These are phyloP conservation scores for Bryum argenteum DNA, from an alignment of 225 moss, liverwort and hornwort species.

Conservation along the genomic window DNA sequence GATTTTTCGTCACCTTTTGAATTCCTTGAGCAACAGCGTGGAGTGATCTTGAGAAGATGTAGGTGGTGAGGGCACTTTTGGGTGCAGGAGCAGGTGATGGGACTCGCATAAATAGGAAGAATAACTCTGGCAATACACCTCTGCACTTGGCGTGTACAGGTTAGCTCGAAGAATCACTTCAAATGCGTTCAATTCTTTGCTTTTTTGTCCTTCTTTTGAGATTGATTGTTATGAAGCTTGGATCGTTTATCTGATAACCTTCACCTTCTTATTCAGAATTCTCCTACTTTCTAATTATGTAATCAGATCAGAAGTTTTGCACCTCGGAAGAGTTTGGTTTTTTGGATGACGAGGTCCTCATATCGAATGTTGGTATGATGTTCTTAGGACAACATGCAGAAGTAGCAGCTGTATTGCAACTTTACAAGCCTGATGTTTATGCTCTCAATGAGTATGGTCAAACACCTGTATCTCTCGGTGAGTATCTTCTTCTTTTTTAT, in stretches of 20 bases:
- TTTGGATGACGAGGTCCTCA: not conserved
- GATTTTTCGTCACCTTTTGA: not conserved
- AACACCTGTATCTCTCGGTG: conserved; percentile 88
- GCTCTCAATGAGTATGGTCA: conserved; percentile 74
- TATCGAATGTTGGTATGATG: conserved; percentile 9
- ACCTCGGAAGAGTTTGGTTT: not conserved
- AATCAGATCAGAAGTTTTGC: not conserved
- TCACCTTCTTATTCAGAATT: not conserved
- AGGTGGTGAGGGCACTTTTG: conserved; percentile 92
- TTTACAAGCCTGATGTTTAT: conserved; percentile 87
- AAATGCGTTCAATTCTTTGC: conserved; percentile 11
- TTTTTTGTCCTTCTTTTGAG: not conserved
- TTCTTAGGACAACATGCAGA: conserved; percentile 73
- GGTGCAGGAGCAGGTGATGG: conserved; percentile 89
- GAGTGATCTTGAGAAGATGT: conserved; percentile 42
- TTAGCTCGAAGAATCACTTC: conserved; percentile 23
- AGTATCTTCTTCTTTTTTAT: conserved; percentile 23
- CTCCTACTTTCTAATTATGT: not conserved
- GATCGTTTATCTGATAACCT: not conserved
- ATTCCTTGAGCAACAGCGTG: conserved; percentile 19
- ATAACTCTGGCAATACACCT: conserved; percentile 79
- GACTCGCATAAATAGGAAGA: conserved; percentile 75
- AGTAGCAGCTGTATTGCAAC: conserved; percentile 71
- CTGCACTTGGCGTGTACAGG: conserved; percentile 91
- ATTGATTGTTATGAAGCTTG: not conserved